phyloP scores from a whole-genome alignment of 768 basidiomycete species.

The Termitomyces sp. region DNA sequence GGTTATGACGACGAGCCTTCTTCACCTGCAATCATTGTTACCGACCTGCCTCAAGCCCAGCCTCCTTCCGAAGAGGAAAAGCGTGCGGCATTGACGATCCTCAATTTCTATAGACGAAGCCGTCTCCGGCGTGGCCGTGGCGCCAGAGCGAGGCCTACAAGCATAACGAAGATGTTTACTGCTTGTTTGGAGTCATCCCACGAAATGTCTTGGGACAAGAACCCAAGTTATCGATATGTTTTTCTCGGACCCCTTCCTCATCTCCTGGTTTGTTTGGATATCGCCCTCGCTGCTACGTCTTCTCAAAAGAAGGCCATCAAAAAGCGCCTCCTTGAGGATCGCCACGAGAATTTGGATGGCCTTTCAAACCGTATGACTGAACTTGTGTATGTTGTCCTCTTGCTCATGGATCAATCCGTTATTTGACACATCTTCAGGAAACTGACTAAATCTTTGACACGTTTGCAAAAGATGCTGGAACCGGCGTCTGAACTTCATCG shows the following conservation, averaged over 20 bases:
- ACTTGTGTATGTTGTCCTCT: slow-evolving; percentile 24
- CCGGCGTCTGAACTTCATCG: slow-evolving; percentile 24
- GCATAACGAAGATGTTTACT: slow-evolving; percentile 18
- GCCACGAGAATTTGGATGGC: slow-evolving; percentile 29
- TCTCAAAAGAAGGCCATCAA: slow-evolving; percentile 26
- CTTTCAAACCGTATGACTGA: slow-evolving; percentile 21
- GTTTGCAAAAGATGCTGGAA: slow-evolving; percentile 18
- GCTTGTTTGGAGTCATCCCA: slow-evolving; percentile 21
- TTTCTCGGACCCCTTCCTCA: slow-evolving; percentile 35
- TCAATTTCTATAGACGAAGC: slow-evolving; percentile 6
- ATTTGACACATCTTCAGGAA: slow-evolving; percentile 3
- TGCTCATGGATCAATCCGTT: background rate
- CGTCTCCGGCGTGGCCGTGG: background rate
- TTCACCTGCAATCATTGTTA: background rate
- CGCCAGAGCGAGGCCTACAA: background rate
- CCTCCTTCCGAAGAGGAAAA: background rate
- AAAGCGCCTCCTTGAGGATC: slow-evolving; percentile 18
- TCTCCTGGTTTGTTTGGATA: slow-evolving; percentile 34
- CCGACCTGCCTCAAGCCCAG: background rate
- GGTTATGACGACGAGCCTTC: background rate
- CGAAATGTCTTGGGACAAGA: slow-evolving; percentile 20
- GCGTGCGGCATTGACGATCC: slow-evolving; percentile 11
- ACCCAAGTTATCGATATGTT: slow-evolving; percentile 24
- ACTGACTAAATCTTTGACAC: background rate
- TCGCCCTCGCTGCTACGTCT: slow-evolving; percentile 17